Conservation (phyloP, 306 rosid species). For the Echinosophora koreensis region DNA sequence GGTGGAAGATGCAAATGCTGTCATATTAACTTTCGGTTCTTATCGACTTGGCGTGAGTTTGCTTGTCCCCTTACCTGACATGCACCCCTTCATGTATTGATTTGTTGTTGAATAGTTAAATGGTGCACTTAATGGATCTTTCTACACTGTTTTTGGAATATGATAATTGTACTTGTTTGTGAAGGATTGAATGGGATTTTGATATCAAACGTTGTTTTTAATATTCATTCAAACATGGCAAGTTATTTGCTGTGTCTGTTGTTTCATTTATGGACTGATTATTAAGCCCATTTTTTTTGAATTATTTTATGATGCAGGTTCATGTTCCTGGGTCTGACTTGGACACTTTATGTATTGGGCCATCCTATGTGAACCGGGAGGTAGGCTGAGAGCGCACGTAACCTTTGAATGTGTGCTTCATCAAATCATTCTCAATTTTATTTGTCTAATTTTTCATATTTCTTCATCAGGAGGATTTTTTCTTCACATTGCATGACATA, state of each 20-base stretch:
- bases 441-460: background rate
- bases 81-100: background rate
- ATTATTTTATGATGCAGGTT: constrained; percentile 48
- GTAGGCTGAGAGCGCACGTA: constrained; percentile 21
- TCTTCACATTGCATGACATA: constrained; percentile 66
- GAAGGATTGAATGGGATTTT: background rate
- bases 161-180: background rate
- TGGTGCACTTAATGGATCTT: background rate
- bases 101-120: background rate
- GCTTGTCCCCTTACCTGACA: background rate
- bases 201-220: background rate
- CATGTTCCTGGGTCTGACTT: constrained; percentile 78
- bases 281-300: background rate
- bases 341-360: constrained; percentile 77
- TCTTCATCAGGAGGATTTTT: constrained; percentile 68
- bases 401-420: background rate
- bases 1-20: constrained; percentile 83
- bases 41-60: constrained; percentile 71
- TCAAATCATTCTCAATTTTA: constrained; percentile 3
- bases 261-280: background rate
- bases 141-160: background rate
- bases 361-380: constrained; percentile 73
- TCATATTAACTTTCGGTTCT: constrained; percentile 74
- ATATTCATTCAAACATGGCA: background rate
- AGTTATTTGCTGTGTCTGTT: background rate